phyloP scores from a whole-genome alignment of 192 early-diverging fungal genomes.

The Coemansia javaensis region DNA sequence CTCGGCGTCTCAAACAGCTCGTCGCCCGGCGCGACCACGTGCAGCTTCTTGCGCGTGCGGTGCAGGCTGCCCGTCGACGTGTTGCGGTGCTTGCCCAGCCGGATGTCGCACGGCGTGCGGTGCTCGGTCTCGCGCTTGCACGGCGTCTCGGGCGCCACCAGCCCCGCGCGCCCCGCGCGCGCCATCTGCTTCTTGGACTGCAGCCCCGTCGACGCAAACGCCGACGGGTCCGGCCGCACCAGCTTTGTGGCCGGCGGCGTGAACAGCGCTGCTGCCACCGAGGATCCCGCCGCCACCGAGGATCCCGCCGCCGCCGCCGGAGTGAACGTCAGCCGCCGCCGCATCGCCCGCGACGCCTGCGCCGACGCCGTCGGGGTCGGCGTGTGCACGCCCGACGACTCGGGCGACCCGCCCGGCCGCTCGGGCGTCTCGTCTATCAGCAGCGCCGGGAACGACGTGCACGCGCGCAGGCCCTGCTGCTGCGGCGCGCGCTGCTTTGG shows the following conservation, averaged over 20 bases:
- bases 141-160: conserved; percentile 43
- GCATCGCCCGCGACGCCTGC: conserved; percentile 6
- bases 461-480: conserved; percentile 21
- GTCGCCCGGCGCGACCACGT: conserved; percentile 16
- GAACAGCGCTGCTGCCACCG: conserved; percentile 32
- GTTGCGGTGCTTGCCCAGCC: conserved; percentile 47
- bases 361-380: conserved; percentile 24
- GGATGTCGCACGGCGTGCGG: conserved; percentile 3
- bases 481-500: too few relatives aligned
- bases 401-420: neutral
- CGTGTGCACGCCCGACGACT: neutral
- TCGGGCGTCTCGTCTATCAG: neutral
- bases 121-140: conserved; percentile 28
- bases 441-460: conserved; percentile 35
- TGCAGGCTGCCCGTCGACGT: conserved; percentile 43
- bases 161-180: conserved; percentile 17
- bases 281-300: conserved; percentile 31
- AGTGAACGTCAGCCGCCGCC: conserved; percentile 38
- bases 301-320: conserved; percentile 25
- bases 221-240: conserved; percentile 47
- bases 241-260: conserved; percentile 52
- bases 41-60: conserved; percentile 42
- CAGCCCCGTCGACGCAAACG: conserved; percentile 47
- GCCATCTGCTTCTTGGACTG: conserved; percentile 46
- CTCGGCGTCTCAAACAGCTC: conserved; percentile 35